Conservation (phyloP, 1,284 basidiomycete genomes). For the Ustilago curta region DNA sequence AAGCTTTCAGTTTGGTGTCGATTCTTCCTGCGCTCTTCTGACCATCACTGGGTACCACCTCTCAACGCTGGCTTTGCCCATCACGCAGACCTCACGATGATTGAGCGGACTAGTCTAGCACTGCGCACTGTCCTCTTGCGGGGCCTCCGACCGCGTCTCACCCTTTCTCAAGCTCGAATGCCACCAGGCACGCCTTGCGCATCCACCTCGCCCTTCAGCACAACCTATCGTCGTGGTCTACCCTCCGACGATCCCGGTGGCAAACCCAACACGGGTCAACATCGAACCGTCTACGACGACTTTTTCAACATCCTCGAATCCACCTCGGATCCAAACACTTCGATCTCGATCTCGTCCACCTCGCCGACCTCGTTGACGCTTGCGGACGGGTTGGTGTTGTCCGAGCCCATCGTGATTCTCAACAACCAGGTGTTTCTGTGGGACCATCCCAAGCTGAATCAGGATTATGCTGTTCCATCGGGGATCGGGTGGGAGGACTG, state of each 20-base stretch:
- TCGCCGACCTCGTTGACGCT: slow-evolving; percentile 49
- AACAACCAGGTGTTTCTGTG: slow-evolving; percentile 86
- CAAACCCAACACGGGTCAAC: slow-evolving; percentile 58
- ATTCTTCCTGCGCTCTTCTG: background rate
- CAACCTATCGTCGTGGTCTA: background rate
- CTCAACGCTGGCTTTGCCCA: too few relatives aligned
- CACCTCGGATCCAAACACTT: background rate
- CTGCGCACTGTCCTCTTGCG: background rate
- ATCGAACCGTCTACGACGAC: slow-evolving; percentile 62
- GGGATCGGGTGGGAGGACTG: slow-evolving; percentile 74
- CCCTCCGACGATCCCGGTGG: slow-evolving; percentile 60
- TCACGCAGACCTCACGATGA: background rate
- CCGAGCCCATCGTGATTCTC: slow-evolving; percentile 82
- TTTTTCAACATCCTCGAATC: slow-evolving; percentile 60
- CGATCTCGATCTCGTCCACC: slow-evolving; percentile 42
- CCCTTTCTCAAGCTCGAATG: too few relatives aligned
- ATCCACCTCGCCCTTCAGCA: background rate
- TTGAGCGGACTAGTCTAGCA: background rate
- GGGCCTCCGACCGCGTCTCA: background rate
- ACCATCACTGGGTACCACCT: background rate
- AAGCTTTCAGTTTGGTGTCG: too few relatives aligned
- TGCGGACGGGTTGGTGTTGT: slow-evolving; percentile 77
- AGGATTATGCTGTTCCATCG: slow-evolving; percentile 59
- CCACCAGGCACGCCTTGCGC: background rate
- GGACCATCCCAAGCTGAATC: slow-evolving; percentile 78